Conservation (phyloP, 305 asterid species). For the Ilex paraguariensis region DNA sequence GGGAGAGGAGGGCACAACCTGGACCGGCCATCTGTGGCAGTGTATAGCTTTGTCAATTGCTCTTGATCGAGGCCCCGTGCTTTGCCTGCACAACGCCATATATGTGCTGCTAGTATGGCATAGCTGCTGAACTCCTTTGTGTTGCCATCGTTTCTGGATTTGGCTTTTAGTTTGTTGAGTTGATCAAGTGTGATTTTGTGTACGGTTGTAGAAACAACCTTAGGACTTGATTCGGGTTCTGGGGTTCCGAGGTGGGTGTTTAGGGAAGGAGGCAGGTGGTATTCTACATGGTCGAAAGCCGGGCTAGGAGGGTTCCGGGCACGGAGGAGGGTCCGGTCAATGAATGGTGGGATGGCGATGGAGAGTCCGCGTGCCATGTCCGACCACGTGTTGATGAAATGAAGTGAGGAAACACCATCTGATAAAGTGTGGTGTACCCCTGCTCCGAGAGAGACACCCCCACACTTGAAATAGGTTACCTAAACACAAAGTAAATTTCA, state of each 20-base stretch:
- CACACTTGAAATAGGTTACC: slow-evolving; percentile 56
- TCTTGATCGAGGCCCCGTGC: slow-evolving; percentile 45
- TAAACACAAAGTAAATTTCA: not conserved
- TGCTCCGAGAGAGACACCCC: slow-evolving; percentile 60
- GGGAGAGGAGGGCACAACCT: slow-evolving; percentile 34
- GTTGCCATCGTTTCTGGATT: slow-evolving; percentile 42
- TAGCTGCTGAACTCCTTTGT: slow-evolving; percentile 38
- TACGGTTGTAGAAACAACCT: slow-evolving; percentile 17
- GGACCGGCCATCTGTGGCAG: slow-evolving; percentile 40
- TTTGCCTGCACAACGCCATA: slow-evolving; percentile 68
- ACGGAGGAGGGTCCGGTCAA: slow-evolving; percentile 45
- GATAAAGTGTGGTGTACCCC: slow-evolving; percentile 76
- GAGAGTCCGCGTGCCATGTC: slow-evolving; percentile 54
- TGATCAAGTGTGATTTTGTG: slow-evolving; percentile 23
- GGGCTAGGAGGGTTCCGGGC: slow-evolving; percentile 18
- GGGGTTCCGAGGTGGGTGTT: slow-evolving; percentile 14
- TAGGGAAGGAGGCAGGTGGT: slow-evolving; percentile 58
- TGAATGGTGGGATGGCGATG: slow-evolving; percentile 42
- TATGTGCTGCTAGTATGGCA: slow-evolving; percentile 49
- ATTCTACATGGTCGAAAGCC: slow-evolving; percentile 45
- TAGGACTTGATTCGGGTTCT: not conserved
- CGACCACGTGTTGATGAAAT: slow-evolving; percentile 72
- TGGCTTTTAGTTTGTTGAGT: slow-evolving; percentile 27
- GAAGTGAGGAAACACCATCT: slow-evolving; percentile 68
- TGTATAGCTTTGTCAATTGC: slow-evolving; percentile 16